Conservation (phyloP, 352 stramenopile species). For the Phytophthora tentaculata region DNA sequence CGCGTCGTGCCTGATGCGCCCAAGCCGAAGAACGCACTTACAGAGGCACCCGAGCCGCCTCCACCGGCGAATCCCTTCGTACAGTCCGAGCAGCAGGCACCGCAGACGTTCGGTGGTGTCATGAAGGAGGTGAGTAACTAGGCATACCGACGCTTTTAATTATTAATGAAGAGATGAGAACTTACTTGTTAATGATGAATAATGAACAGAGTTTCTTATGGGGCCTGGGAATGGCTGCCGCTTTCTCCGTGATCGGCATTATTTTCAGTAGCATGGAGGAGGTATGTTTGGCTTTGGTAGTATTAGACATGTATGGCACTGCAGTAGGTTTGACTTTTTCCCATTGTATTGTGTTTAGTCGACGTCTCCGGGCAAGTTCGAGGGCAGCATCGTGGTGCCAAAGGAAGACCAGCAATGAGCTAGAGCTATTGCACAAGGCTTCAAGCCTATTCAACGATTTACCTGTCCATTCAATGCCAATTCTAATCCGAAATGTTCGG, state of each 20-base stretch:
- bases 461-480: slow-evolving; percentile 20
- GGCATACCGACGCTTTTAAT: background rate
- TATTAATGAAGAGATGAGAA: background rate
- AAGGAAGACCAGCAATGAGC: slow-evolving; percentile 10
- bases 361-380: slow-evolving; percentile 25
- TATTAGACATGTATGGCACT: slow-evolving; percentile 3
- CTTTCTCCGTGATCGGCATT: slow-evolving; percentile 73
- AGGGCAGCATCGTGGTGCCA: slow-evolving; percentile 31
- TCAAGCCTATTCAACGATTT: slow-evolving; percentile 19
- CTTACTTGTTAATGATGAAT: slow-evolving; percentile 1
- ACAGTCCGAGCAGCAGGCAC: slow-evolving; percentile 49
- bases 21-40: slow-evolving; percentile 55
- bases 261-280: slow-evolving; percentile 77
- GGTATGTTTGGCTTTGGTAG: slow-evolving; percentile 33
- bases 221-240: slow-evolving; percentile 79
- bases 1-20: slow-evolving; percentile 54
- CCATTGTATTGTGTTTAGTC: slow-evolving; percentile 15
- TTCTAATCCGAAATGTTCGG: slow-evolving; percentile 34
- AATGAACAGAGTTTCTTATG: slow-evolving; percentile 75
- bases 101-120: slow-evolving; percentile 62
- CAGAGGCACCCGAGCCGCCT: slow-evolving; percentile 27
- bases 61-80: slow-evolving; percentile 39
- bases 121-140: slow-evolving; percentile 62
- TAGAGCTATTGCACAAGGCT: background rate
- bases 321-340: background rate